Base-by-base conservation (phyloP, 225 moss, liverwort and hornwort species). In the Asterella californica region DNA sequence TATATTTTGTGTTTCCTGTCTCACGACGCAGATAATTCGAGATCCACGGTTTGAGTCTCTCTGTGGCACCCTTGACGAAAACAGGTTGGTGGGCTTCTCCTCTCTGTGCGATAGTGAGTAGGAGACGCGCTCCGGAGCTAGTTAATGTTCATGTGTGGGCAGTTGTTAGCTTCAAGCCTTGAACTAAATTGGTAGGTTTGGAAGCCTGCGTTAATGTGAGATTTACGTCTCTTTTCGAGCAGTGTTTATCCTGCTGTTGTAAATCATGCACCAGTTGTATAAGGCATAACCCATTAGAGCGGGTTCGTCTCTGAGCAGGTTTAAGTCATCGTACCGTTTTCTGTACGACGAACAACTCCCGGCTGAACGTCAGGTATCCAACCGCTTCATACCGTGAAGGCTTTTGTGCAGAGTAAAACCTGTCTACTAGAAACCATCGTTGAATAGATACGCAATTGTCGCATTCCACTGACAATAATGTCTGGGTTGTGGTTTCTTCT, bases 11-110 rank as follows among this genome's bases (percentile, higher is more conserved):
- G 19, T 4, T 42, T 45, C 25, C 24, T 24, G 57, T 64, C 12
- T 14, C 29, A 38, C 47, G 55, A 57, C 7, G 82, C 92, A 97
- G 97, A 90, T 90, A 77, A 84, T 90, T 70, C 92, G 90, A 73
- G 97, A 97, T 88, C 97, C 94, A 88, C 90, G 97, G 45, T 97
- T 97, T 64, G 97, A 97, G 81, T 90, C 92, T 47, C 83, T 91
- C 61, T 92, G 94, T 89, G 97, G 97, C 59, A 87, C 90, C 57
- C 93, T 91, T 59, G 93, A 92, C 50, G 97, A 97, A 72, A 82
- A 88, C 74, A 97, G 89, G 94, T 92, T 19, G 18, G 83, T 72
- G 66, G 15, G 27, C 18, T 27, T 59, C 48, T 64, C 17, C 24
- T 22, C n/a, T 53, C 11, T 14, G 32, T 46, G 9, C 0, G 9